Percentiles rank a stretch among this genome's conserved stretches.
phyloP scores from a whole-genome alignment of 2,329 filamentous ascomycete species.

The Knoxdaviesia proteae region DNA sequence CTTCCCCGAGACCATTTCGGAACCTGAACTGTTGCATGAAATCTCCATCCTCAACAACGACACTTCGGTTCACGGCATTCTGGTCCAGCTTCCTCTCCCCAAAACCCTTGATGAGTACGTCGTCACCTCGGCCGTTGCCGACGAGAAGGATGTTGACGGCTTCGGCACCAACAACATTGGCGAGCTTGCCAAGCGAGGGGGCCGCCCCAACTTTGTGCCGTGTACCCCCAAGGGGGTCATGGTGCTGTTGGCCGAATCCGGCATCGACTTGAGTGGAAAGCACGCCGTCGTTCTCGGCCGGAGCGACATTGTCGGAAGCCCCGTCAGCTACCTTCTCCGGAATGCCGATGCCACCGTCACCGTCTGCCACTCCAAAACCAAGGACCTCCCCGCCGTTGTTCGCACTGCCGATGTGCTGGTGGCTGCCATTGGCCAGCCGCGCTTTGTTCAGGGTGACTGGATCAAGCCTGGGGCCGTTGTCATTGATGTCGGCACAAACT shows the following conservation, averaged over 20 bases:
- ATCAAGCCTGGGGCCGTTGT: conserved; percentile 87
- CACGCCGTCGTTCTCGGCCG: conserved; percentile 84
- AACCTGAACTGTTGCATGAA: conserved; percentile 68
- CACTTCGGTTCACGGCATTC: conserved; percentile 66
- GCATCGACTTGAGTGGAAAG: conserved; percentile 70
- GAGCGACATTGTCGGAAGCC: conserved; percentile 93
- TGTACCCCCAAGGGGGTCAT: conserved; percentile 97
- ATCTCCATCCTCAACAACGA: conserved; percentile 75
- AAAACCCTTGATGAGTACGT: conserved; percentile 76
- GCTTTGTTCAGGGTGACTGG: conserved; percentile 88
- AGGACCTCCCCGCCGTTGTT: conserved; percentile 49
- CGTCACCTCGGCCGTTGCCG: conserved; percentile 73
- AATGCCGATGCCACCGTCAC: conserved; percentile 95
- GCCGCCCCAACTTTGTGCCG: conserved; percentile 70
- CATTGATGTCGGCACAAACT: conserved; percentile 96
- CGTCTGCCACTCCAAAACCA: conserved; percentile 79
- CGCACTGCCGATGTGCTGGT: conserved; percentile 78
- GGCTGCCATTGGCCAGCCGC: conserved; percentile 71
- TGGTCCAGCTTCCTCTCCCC: conserved; percentile 84
- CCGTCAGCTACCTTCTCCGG: conserved; percentile 85
- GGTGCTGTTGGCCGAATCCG: conserved; percentile 68
- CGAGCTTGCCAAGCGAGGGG: conserved; percentile 87
- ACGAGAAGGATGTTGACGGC: conserved; percentile 95
- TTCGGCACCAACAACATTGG: conserved; percentile 91
- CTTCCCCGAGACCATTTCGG: conserved; percentile 59